phyloP scores from a whole-genome alignment of 2,329 filamentous ascomycete genomes.

The Calonectria hawksworthii region DNA sequence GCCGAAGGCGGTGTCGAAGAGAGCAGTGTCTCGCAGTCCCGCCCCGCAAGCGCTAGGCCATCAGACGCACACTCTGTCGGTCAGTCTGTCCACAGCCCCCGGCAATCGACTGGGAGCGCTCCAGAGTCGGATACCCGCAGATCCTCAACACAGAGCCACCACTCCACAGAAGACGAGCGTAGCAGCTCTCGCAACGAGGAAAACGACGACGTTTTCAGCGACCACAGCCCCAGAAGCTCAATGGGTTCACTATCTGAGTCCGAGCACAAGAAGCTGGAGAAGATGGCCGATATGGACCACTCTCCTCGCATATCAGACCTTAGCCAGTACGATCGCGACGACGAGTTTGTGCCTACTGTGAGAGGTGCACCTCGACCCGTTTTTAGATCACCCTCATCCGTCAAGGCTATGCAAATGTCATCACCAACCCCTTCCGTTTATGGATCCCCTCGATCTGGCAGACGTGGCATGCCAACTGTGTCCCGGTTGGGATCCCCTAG shows the following conservation, averaged over 20 bases:
- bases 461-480: conserved; percentile 64
- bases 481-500: conserved; percentile 70
- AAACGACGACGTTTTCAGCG: conserved; percentile 71
- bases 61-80: conserved; percentile 8
- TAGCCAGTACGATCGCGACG: conserved; percentile 61
- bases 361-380: conserved; percentile 72
- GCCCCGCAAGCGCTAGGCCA: not conserved
- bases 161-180: conserved; percentile 34
- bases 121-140: conserved; percentile 43
- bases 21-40: not conserved
- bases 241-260: conserved; percentile 63
- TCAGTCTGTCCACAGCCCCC: conserved; percentile 8
- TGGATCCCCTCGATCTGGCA: conserved; percentile 69
- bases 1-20: not conserved
- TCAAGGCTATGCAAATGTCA: conserved; percentile 80
- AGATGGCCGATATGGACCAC: conserved; percentile 48
- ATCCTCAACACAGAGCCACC: conserved; percentile 39
- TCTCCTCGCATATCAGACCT: conserved; percentile 65
- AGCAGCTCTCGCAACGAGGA: conserved; percentile 64
- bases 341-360: conserved; percentile 66
- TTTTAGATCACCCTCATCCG: conserved; percentile 78
- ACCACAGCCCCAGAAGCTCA: conserved; percentile 69
- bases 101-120: conserved; percentile 17
- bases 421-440: conserved; percentile 73
- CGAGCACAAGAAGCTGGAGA: conserved; percentile 51